Evolutionary conservation across 2,329 filamentous ascomycete species (phyloP), one percentile per base, ranked within the genome.

Genomic region (Tolypocladium guangdongense): DNA sequence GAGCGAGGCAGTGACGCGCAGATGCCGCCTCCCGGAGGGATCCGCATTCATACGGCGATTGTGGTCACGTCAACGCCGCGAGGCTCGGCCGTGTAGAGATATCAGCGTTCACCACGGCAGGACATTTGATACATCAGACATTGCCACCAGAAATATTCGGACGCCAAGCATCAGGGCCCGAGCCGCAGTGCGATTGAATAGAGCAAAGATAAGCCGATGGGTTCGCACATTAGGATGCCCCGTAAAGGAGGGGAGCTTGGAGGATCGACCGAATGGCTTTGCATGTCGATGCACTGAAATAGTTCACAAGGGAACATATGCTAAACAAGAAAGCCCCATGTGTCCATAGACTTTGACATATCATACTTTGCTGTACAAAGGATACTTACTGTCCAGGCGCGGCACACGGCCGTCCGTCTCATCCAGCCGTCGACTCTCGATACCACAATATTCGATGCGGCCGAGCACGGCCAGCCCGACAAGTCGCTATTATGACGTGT

Each of bases 11-110:
- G 43, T 20, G 18, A 22, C 20, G 4, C 18, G 10, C 24, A 55
- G 18, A n/a, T 2, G 39, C 38, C 53, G 20, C 45, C 50, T 12
- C 14, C 20, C 2, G 47, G n/a, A 11, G 53, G 33, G 12, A 55
- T 55, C 38, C 49, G 4, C 6, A 47, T 55, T 7, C 50, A 47
- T 3, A 52, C 53, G 12, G 38, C 50, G 4, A 55, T 55, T 39
- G 46, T 50, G n/a, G 53, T 55, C 18, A 52, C 47, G 12, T 49
- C 43, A 12, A 16, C 14, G 18, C 10, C 45, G 14, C 53, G 50
- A 27, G 39, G 32, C 27, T 50, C 37, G 18, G 30, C 22, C 16
- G 16, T 14, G 4, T 32, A 14, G 8, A 33, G 43, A 2, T 10
- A 20, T 47, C 18, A 32, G 18, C 27, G 18, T 5, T 10, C 18